Conservation (phyloP, 2,329 filamentous ascomycete genomes). For the Sclerotinia borealis region DNA sequence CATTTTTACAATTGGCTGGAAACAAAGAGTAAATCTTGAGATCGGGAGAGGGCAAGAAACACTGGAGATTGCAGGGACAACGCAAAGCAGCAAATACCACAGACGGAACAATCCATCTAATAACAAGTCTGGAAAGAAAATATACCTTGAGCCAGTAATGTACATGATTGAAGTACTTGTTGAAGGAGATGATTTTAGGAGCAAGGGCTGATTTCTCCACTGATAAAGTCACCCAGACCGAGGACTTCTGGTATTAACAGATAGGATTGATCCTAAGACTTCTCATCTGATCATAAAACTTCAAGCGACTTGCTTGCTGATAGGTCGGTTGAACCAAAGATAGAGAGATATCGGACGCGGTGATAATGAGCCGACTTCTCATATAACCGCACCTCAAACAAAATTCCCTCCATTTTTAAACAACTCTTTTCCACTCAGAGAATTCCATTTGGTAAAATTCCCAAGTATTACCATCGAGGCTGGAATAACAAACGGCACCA, state of each 20-base stretch:
- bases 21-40: background rate
- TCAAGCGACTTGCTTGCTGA: constrained; percentile 10
- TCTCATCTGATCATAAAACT: background rate
- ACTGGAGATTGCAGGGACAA: background rate
- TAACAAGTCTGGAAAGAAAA: background rate
- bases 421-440: background rate
- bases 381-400: background rate
- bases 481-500: constrained; percentile 4
- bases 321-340: background rate
- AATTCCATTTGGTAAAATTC: background rate
- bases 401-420: background rate
- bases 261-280: background rate
- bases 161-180: background rate
- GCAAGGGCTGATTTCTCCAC: too few relatives aligned
- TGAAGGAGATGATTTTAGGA: background rate
- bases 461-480: background rate
- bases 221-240: background rate
- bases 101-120: background rate
- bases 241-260: background rate
- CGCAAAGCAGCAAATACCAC: background rate
- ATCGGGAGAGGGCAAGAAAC: background rate
- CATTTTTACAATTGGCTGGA: background rate
- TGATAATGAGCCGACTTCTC: constrained; percentile 1
- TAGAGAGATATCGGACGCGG: background rate
- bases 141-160: background rate